phyloP scores from a whole-genome alignment of 768 basidiomycete species.

The Strobilomyces echinocephalus region DNA sequence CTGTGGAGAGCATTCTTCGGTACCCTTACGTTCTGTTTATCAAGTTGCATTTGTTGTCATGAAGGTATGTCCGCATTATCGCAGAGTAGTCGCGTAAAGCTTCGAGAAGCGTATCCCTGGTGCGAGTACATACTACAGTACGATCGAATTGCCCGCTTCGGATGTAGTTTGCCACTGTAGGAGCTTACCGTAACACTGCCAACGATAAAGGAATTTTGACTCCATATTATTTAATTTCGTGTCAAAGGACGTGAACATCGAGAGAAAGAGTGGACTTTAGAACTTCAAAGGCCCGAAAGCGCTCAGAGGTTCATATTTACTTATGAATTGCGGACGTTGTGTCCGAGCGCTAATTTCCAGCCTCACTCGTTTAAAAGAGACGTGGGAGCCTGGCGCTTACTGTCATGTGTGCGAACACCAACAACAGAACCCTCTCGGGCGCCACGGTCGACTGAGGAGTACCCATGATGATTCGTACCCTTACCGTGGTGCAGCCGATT shows the following conservation, averaged over 20 bases:
- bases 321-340: not conserved
- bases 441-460: not conserved
- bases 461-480: not conserved
- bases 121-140: not conserved
- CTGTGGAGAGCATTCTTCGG: not conserved
- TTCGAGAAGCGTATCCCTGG: not conserved
- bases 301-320: not conserved
- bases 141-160: not conserved
- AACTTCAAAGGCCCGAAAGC: not conserved
- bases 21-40: conserved; percentile 2
- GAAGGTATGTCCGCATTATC: not conserved
- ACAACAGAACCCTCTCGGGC: not conserved
- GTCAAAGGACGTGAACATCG: too few relatives aligned
- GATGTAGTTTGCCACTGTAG: not conserved
- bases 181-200: too few relatives aligned
- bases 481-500: not conserved
- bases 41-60: not conserved
- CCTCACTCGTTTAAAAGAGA: not conserved
- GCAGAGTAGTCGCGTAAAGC: not conserved
- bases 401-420: not conserved
- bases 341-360: not conserved
- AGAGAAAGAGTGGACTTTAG: not conserved
- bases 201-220: not conserved
- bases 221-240: not conserved
- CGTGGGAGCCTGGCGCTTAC: not conserved